Conservation (phyloP, 2,329 filamentous ascomycete genomes). For the Aspergillus awamori region DNA sequence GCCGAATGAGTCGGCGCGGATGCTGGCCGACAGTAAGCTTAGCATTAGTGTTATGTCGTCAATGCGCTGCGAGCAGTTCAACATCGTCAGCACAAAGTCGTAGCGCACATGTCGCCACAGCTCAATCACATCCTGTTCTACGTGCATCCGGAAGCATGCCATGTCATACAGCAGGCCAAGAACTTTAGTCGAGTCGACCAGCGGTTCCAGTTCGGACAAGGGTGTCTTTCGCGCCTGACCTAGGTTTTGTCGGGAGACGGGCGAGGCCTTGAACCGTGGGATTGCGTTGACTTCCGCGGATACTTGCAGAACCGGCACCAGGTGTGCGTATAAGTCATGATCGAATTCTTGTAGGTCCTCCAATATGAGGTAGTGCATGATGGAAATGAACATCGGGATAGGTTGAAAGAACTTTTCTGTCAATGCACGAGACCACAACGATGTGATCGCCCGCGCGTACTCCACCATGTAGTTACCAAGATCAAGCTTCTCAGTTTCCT, state of each 20-base stretch:
- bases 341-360: conserved; percentile 42
- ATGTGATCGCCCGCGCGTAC: conserved; percentile 54
- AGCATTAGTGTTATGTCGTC: conserved; percentile 58
- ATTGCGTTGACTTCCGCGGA: conserved; percentile 59
- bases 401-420: conserved; percentile 55
- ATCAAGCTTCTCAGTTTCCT: conserved; percentile 50
- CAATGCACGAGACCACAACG: conserved; percentile 60
- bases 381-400: conserved; percentile 45
- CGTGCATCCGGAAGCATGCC: conserved; percentile 51
- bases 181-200: conserved; percentile 58
- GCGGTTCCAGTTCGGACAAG: conserved; percentile 46
- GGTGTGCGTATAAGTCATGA: conserved; percentile 39
- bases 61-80: conserved; percentile 61
- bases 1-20: conserved; percentile 57
- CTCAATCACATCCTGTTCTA: conserved; percentile 44
- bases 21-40: conserved; percentile 58
- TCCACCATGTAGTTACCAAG: conserved; percentile 51
- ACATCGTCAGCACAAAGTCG: conserved; percentile 61
- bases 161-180: conserved; percentile 59
- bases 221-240: conserved; percentile 45
- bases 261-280: conserved; percentile 52
- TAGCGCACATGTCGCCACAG: conserved; percentile 63
- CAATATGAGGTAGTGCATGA: conserved; percentile 45
- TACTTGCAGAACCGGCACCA: conserved; percentile 46
- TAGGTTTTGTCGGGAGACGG: conserved; percentile 44